Evolutionary conservation across 2,329 filamentous ascomycete species (phyloP).

Genomic region (Lachnellula arida): DNA sequence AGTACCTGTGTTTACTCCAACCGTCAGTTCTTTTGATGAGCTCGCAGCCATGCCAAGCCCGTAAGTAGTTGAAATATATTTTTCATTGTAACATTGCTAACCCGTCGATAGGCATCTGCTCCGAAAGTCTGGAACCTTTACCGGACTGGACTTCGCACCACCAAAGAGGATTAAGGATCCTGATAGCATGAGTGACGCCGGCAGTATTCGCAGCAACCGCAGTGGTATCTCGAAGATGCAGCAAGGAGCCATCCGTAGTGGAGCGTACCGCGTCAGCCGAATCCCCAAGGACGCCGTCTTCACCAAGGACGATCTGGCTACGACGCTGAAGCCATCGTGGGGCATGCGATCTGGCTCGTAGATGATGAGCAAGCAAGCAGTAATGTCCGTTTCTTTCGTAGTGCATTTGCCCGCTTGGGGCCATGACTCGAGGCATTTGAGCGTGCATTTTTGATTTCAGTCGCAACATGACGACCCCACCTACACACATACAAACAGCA

Average conservation of each 20-base stretch:
- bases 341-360: slow-evolving; percentile 30
- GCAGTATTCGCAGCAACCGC: slow-evolving; percentile 61
- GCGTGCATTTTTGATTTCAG: slow-evolving; percentile 26
- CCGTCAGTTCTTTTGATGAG: slow-evolving; percentile 82
- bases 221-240: slow-evolving; percentile 58
- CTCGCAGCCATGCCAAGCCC: slow-evolving; percentile 82
- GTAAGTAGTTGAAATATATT: slow-evolving; percentile 51
- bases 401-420: slow-evolving; percentile 12
- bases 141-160: slow-evolving; percentile 74
- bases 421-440: slow-evolving; percentile 25
- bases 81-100: slow-evolving; percentile 25
- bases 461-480: not conserved
- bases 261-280: slow-evolving; percentile 65
- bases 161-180: slow-evolving; percentile 66
- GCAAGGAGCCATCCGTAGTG: slow-evolving; percentile 56
- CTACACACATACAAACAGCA: slow-evolving; percentile 10
- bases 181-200: slow-evolving; percentile 57
- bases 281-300: slow-evolving; percentile 62
- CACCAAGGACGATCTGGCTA: slow-evolving; percentile 56
- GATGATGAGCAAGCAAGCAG: slow-evolving; percentile 12
- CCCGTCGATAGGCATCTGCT: slow-evolving; percentile 54
- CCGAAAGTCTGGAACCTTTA: slow-evolving; percentile 75
- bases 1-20: slow-evolving; percentile 69
- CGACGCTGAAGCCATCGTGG: slow-evolving; percentile 37
- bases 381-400: slow-evolving; percentile 21